Conservation (phyloP, 192 early-diverging fungal genomes). For the Blastocladiella britannica region DNA sequence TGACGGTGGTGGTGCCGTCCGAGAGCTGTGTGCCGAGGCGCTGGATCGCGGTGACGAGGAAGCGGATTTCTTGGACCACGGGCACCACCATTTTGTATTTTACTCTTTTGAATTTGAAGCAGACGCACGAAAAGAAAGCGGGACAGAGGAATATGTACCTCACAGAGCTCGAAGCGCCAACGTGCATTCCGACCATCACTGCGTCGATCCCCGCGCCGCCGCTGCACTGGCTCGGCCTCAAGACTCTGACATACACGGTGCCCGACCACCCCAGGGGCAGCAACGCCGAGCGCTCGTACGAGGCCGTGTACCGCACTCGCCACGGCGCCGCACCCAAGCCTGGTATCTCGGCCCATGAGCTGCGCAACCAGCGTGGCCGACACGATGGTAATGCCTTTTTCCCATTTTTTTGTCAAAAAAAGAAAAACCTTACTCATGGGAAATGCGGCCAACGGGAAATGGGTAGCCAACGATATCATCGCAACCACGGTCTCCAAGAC, state of each 20-base stretch:
- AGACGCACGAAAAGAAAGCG: too few relatives aligned
- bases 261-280: neutral
- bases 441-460: too few relatives aligned
- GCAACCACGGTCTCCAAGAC: neutral
- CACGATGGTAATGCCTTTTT: too few relatives aligned
- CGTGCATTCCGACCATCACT: too few relatives aligned
- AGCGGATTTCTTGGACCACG: conserved; percentile 19
- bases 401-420: too few relatives aligned
- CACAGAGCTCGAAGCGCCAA: too few relatives aligned
- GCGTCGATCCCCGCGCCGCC: too few relatives aligned
- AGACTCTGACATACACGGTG: neutral
- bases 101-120: too few relatives aligned
- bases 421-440: too few relatives aligned
- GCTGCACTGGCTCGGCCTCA: neutral
- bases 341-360: neutral
- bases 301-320: neutral
- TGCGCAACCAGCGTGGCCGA: too few relatives aligned
- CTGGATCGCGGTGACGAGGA: conserved; percentile 17
- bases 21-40: conserved; percentile 14
- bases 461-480: neutral
- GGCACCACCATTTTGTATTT: conserved; percentile 3
- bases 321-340: too few relatives aligned
- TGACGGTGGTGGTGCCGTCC: conserved; percentile 12
- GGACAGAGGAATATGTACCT: too few relatives aligned
- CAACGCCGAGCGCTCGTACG: neutral